Evolutionary conservation across 352 stramenopile species (phyloP).

Genomic region (Phytopythium delawarense): DNA sequence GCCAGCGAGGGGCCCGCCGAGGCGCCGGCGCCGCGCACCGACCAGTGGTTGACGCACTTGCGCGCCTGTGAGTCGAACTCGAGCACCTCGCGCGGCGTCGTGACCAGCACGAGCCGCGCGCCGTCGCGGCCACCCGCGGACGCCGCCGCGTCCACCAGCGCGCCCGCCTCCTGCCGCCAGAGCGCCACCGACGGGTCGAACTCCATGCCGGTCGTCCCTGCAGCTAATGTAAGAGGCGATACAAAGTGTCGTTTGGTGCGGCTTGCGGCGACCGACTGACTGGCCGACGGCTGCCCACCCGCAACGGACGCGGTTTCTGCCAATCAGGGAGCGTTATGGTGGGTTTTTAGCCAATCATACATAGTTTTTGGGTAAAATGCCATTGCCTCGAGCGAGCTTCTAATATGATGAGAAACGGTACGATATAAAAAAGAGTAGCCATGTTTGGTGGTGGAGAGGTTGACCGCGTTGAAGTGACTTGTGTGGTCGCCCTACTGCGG

Average conservation of each 20-base stretch:
- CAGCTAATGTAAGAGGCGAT: not conserved
- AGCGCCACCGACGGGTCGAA: constrained; percentile 61
- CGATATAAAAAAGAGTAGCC: not conserved
- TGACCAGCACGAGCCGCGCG: constrained; percentile 60
- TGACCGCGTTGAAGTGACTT: constrained; percentile 1
- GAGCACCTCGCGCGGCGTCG: constrained; percentile 57
- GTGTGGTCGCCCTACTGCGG: too few species aligned
- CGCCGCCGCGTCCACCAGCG: constrained; percentile 37
- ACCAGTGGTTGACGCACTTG: constrained; percentile 79
- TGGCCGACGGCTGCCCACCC: not conserved
- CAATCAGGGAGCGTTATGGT: not conserved
- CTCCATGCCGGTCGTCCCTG: constrained; percentile 37
- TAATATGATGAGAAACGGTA: not conserved
- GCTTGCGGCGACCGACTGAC: not conserved
- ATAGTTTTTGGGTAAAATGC: too few species aligned
- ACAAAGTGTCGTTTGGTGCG: not conserved
- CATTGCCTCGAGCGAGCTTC: not conserved
- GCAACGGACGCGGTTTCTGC: not conserved
- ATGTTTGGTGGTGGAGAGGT: not conserved
- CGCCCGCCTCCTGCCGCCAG: constrained; percentile 53
- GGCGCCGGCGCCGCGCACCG: constrained; percentile 47
- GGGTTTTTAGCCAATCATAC: not conserved
- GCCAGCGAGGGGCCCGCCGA: constrained; percentile 24
- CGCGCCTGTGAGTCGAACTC: constrained; percentile 56
- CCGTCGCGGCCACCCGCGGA: constrained; percentile 34